Percentiles rank a stretch among this genome's conserved stretches.
phyloP scores from a whole-genome alignment of 805 yeast species.

The Diddensiella caesifluorescens region DNA sequence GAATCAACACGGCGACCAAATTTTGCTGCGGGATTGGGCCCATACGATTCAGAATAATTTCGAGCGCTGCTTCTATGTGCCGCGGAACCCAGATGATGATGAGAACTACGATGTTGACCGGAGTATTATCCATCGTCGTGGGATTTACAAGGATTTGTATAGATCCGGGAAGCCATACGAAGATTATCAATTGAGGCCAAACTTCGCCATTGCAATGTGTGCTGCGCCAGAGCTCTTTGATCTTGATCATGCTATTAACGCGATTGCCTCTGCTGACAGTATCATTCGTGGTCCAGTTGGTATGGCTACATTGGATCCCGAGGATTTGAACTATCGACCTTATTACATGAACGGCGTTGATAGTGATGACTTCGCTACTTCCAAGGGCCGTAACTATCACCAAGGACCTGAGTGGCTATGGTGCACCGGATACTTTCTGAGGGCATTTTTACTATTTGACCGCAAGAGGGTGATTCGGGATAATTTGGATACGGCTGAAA shows the following conservation, averaged over 20 bases:
- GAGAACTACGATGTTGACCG: slow-evolving; percentile 54
- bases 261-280: slow-evolving; percentile 66
- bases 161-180: slow-evolving; percentile 80
- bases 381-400: slow-evolving; percentile 94
- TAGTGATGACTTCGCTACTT: slow-evolving; percentile 78
- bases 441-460: slow-evolving; percentile 64
- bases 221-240: slow-evolving; percentile 91
- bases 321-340: slow-evolving; percentile 88
- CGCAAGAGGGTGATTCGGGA: slow-evolving; percentile 34
- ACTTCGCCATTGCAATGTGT: slow-evolving; percentile 87
- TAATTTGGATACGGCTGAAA: slow-evolving; percentile 32
- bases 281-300: slow-evolving; percentile 85
- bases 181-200: slow-evolving; percentile 90
- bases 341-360: slow-evolving; percentile 79
- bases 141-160: slow-evolving; percentile 86
- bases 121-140: slow-evolving; percentile 74
- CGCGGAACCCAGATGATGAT: slow-evolving; percentile 60
- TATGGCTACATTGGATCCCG: slow-evolving; percentile 86
- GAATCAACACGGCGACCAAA: slow-evolving; percentile 50
- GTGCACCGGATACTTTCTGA: slow-evolving; percentile 79
- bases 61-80: slow-evolving; percentile 75
- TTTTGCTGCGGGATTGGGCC: slow-evolving; percentile 70
- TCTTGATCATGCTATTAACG: slow-evolving; percentile 52
- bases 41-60: slow-evolving; percentile 60
- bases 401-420: slow-evolving; percentile 99